phyloP scores from a whole-genome alignment of 2,329 filamentous ascomycete genomes.

The Beauveria rudraprayagi region DNA sequence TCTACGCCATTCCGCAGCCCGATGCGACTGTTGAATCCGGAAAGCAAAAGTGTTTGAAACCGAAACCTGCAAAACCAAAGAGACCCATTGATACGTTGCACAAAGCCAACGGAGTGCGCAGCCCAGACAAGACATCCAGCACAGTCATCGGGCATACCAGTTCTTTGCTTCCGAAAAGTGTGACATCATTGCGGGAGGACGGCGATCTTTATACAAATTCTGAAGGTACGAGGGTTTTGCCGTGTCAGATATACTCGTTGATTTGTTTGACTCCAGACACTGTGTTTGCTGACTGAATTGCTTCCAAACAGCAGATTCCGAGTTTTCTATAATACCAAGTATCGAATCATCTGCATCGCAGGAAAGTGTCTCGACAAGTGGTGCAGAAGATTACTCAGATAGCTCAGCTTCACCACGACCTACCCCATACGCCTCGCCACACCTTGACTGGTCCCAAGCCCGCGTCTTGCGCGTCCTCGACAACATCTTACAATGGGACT shows the following conservation, averaged over 20 bases:
- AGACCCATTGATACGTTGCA: neutral
- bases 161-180: neutral
- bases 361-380: neutral
- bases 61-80: neutral
- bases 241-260: too few species aligned
- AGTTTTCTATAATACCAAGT: neutral
- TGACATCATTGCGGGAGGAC: neutral
- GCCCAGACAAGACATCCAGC: too few species aligned
- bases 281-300: neutral
- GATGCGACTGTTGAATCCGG: neutral
- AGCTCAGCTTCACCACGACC: neutral
- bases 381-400: neutral
- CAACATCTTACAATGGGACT: constrained; percentile 1
- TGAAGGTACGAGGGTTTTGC: neutral
- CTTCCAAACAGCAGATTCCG: neutral
- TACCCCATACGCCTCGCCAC: neutral
- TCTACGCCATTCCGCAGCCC: neutral
- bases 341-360: neutral
- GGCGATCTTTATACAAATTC: neutral
- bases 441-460: neutral
- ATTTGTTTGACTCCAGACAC: too few species aligned
- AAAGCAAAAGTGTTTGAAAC: neutral
- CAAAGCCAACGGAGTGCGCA: neutral
- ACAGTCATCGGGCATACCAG: too few species aligned
- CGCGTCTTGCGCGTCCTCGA: neutral